Conservation (phyloP, 805 yeast genomes). For the Metschnikowia santaceciliae region DNA sequence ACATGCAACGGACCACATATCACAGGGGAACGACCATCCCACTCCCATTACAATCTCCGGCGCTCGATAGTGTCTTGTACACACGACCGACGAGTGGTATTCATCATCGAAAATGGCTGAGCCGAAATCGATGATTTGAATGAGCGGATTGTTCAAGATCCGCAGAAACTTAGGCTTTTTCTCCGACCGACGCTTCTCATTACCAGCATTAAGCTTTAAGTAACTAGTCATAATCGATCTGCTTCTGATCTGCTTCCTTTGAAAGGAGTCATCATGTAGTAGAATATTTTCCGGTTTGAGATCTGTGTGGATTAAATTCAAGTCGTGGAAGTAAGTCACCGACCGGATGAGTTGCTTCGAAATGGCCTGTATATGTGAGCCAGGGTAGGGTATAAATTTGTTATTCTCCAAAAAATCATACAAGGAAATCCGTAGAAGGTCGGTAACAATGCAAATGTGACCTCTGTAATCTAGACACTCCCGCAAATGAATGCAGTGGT, state of each 20-base stretch:
- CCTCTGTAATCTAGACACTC: slow-evolving; percentile 91
- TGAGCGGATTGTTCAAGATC: slow-evolving; percentile 70
- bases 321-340: slow-evolving; percentile 84
- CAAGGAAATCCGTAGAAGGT: slow-evolving; percentile 74
- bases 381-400: slow-evolving; percentile 86
- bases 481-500: slow-evolving; percentile 77
- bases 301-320: slow-evolving; percentile 91
- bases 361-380: slow-evolving; percentile 85
- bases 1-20: slow-evolving; percentile 95
- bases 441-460: slow-evolving; percentile 93
- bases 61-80: slow-evolving; percentile 95
- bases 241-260: slow-evolving; percentile 33
- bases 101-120: slow-evolving; percentile 92
- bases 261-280: slow-evolving; percentile 50
- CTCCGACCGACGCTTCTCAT: slow-evolving; percentile 13
- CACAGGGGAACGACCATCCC: slow-evolving; percentile 98
- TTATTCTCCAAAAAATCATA: slow-evolving; percentile 88
- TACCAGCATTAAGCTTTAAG: slow-evolving; percentile 19
- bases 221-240: slow-evolving; percentile 33
- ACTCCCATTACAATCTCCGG: slow-evolving; percentile 91
- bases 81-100: slow-evolving; percentile 86
- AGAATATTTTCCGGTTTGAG: slow-evolving; percentile 93
- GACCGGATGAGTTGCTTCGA: slow-evolving; percentile 81
- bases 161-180: slow-evolving; percentile 35
- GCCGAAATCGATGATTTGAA: slow-evolving; percentile 95